These are phyloP conservation scores for Amyloporia xantha DNA, from an alignment of 768 basidiomycete species.

Conservation along the genomic window DNA sequence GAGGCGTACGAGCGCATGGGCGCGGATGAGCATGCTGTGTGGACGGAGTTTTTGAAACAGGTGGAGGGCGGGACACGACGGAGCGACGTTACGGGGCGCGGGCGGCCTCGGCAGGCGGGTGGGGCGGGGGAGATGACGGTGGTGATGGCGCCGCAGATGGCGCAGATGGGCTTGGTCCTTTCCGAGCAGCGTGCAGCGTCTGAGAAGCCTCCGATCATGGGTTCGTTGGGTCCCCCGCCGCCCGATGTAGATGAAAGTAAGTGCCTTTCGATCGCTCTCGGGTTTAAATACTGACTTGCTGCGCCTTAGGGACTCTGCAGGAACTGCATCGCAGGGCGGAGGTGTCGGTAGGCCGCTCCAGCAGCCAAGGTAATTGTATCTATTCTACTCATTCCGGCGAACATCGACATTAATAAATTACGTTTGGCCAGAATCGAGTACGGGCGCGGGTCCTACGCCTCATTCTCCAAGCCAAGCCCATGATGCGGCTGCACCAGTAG, in stretches of 20 bases:
- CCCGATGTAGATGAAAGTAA: slow-evolving; percentile 7
- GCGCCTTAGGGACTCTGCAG: too few relatives aligned
- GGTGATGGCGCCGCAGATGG: slow-evolving; percentile 6
- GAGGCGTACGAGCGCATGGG: slow-evolving; percentile 51
- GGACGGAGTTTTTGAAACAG: slow-evolving; percentile 59
- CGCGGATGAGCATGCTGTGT: slow-evolving; percentile 49
- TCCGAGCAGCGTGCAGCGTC: neutral
- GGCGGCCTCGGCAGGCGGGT: slow-evolving; percentile 7
- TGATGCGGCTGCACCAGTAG: too few relatives aligned
- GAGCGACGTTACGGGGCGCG: slow-evolving; percentile 5
- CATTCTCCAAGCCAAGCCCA: too few relatives aligned
- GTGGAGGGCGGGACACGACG: slow-evolving; percentile 9
- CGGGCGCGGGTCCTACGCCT: too few relatives aligned
- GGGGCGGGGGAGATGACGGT: slow-evolving; percentile 12
- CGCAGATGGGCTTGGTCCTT: neutral
- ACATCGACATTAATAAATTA: too few relatives aligned
- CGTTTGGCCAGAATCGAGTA: too few relatives aligned
- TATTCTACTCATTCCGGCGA: too few relatives aligned
- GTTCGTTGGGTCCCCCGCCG: slow-evolving; percentile 22
- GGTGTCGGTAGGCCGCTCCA: too few relatives aligned
- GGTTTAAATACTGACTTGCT: too few relatives aligned
- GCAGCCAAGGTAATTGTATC: neutral
- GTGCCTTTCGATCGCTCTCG: neutral
- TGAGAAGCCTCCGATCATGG: slow-evolving; percentile 21
- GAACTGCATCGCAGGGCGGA: too few relatives aligned